Evolutionary conservation across 495 filamentous ascomycete species (phyloP), one percentile per base, ranked within the genome.

Genomic region (Penicillium cinerascens): DNA sequence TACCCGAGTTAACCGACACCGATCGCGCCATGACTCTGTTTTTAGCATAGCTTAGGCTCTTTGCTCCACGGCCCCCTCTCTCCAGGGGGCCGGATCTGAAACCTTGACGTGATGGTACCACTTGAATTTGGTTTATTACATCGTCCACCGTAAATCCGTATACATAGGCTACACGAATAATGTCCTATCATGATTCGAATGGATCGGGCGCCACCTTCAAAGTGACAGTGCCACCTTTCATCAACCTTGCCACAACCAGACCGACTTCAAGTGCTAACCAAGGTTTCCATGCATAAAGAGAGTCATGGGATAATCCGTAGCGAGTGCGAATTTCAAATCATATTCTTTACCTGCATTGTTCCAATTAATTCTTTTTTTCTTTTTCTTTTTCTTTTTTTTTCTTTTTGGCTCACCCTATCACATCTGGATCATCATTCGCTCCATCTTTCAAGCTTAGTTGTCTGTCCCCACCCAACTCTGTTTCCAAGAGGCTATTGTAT

Each of bases 381-480:
- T 54, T 49, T 25, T 25, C 44, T 22, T 51, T 38, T 46, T 41
- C 44, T 47, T 9, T 15, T 35, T 16, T 50, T 50, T 47, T 29
- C 18, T 16, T 11, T 56, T 52, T 47, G 37, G 20, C 11, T 36
- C n/a, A 22, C 42, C 41, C 49, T 51, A 51, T 50, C 53, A 43
- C 49, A 44, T 53, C 53, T 44, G 23, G 58, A 60, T 54, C 53
- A 40, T 54, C 50, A 56, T 56, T 60, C 47, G 53, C 54, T 53
- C 47, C 46, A 56, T 56, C 52, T 37, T 48, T 42, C 58, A 60
- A 60, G 42, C 58, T 60, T 60, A 60, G 53, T 56, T 56, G 53
- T 21, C 26, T 47, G 44, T 46, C 59, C 45, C 59, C 59, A 62
- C 59, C 41, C 39, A 62, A 62, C 59, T 58, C 48, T 62, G 55